A percentile compares a stretch with the other conserved stretches of the same genome.
phyloP scores from a whole-genome alignment of 2,329 filamentous ascomycete genomes.

The Monilinia aucupariae region DNA sequence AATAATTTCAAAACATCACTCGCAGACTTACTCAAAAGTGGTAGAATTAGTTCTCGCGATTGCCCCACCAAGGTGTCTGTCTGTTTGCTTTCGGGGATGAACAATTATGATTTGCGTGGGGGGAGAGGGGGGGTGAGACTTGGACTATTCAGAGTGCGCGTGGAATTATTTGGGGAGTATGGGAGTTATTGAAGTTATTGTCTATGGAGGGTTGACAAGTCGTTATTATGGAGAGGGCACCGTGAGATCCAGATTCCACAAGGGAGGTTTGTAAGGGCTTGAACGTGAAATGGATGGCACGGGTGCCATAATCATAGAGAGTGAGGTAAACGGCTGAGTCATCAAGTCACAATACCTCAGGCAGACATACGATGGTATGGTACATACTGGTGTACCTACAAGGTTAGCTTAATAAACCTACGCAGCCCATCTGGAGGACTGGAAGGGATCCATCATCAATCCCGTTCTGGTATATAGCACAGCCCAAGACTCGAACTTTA shows the following conservation, averaged over 20 bases:
- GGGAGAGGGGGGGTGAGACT: background rate
- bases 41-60: conserved; percentile 17
- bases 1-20: conserved; percentile 1
- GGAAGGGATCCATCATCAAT: too few relatives aligned
- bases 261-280: background rate
- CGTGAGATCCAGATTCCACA: conserved; percentile 12
- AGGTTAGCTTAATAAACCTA: too few relatives aligned
- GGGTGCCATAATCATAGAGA: background rate
- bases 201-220: conserved; percentile 1
- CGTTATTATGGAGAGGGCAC: conserved; percentile 10
- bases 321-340: conserved; percentile 6
- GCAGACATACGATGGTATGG: background rate
- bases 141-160: conserved; percentile 10
- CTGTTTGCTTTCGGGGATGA: conserved; percentile 21
- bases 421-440: too few relatives aligned
- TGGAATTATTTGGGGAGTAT: background rate
- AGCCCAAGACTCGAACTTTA: too few relatives aligned
- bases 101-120: conserved; percentile 17
- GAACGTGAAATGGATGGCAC: conserved; percentile 4
- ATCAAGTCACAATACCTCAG: conserved; percentile 9
- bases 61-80: conserved; percentile 35
- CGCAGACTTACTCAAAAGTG: conserved; percentile 13
- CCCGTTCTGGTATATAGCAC: too few relatives aligned
- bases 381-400: too few relatives aligned
- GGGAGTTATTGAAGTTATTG: conserved; percentile 9